These are phyloP conservation scores for Filobasidium floriforme DNA, from an alignment of 768 basidiomycete genomes.

Conservation along the genomic window DNA sequence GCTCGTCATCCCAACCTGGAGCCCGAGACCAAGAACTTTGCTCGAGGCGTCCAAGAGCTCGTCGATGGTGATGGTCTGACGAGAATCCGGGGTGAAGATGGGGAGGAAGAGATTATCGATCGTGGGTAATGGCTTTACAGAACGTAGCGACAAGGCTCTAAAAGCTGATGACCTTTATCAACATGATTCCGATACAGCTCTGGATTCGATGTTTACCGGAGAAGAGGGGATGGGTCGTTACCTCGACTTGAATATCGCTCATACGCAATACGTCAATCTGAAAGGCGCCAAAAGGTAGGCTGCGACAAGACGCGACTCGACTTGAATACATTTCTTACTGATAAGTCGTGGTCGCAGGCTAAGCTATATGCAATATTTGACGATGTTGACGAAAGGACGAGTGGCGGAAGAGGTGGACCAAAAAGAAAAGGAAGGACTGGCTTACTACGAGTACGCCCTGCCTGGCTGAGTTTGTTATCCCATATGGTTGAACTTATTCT, in stretches of 20 bases:
- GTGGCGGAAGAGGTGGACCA: conserved; percentile 44
- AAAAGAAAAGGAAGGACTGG: conserved; percentile 38
- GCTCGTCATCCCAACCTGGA: conserved; percentile 11
- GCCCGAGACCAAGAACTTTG: conserved; percentile 49
- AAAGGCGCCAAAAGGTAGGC: conserved; percentile 54
- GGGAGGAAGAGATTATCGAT: conserved; percentile 64
- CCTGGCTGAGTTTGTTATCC: not conserved
- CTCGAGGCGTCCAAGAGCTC: conserved; percentile 72
- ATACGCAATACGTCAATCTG: conserved; percentile 80
- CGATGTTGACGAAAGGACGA: conserved; percentile 65
- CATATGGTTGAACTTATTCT: not conserved
- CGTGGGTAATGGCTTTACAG: conserved; percentile 54
- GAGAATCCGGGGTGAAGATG: conserved; percentile 58
- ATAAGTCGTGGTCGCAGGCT: conserved; percentile 46
- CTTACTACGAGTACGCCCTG: conserved; percentile 31
- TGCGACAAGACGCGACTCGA: not conserved
- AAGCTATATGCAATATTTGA: conserved; percentile 88
- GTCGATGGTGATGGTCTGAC: conserved; percentile 49
- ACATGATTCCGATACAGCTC: conserved; percentile 26
- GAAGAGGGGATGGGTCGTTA: conserved; percentile 94
- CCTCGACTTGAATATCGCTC: conserved; percentile 82
- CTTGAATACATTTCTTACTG: too few species aligned
- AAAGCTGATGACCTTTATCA: not conserved
- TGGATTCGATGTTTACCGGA: conserved; percentile 70
- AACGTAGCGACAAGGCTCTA: not conserved